These are phyloP conservation scores for Solanum piurae DNA, from an alignment of 257 asterid genomes.

Conservation along the genomic window DNA sequence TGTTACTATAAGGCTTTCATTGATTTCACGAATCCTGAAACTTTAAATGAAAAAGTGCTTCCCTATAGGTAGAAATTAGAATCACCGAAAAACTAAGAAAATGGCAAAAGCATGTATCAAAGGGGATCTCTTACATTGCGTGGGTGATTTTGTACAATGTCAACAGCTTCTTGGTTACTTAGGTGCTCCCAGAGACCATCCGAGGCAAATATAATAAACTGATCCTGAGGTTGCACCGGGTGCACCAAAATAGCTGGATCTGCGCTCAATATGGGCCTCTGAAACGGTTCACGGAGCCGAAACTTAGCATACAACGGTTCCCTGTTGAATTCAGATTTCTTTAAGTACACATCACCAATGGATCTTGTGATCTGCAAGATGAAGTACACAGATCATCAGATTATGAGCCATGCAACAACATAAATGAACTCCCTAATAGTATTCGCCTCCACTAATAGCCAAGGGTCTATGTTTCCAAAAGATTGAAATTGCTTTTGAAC, in stretches of 20 bases:
- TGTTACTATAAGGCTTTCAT: background rate
- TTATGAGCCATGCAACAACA: background rate
- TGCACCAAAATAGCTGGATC: constrained; percentile 55
- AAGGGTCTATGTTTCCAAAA: background rate
- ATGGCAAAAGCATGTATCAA: background rate
- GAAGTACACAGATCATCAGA: background rate
- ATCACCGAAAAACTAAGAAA: background rate
- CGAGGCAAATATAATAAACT: constrained; percentile 63
- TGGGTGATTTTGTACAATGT: constrained; percentile 54
- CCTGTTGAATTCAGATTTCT: constrained; percentile 59
- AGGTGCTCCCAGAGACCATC: constrained; percentile 89
- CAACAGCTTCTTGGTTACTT: constrained; percentile 68
- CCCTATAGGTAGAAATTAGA: background rate
- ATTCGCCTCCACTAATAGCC: background rate
- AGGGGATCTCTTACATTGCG: constrained; percentile 34
- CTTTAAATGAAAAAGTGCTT: background rate
- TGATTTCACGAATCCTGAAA: background rate
- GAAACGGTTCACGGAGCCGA: constrained; percentile 56
- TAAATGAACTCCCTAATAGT: background rate
- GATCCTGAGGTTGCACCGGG: constrained; percentile 52
- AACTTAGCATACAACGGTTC: constrained; percentile 63
- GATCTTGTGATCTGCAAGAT: constrained; percentile 53
- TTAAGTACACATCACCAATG: constrained; percentile 67
- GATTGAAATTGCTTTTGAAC: background rate
- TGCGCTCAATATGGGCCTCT: constrained; percentile 53